These are phyloP conservation scores for Ceratonia siliqua DNA, from an alignment of 306 rosid genomes.

Conservation along the genomic window DNA sequence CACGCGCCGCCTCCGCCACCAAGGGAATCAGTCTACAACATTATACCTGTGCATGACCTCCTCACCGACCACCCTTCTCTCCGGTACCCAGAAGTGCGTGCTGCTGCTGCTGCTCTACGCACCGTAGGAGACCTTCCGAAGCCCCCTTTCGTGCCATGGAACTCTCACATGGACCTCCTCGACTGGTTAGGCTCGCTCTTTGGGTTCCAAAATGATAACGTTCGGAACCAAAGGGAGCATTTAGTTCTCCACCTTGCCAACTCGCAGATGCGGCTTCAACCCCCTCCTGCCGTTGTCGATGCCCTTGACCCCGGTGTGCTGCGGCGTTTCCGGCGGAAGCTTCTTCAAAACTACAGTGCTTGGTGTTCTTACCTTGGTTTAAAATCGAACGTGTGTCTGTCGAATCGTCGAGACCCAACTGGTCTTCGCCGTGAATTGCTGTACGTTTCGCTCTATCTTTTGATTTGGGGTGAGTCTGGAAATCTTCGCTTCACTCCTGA, in stretches of 20 bases:
- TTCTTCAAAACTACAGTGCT: constrained; percentile 63
- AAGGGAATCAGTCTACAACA: constrained; percentile 54
- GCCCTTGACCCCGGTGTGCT: constrained; percentile 58
- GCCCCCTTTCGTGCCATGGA: constrained; percentile 61
- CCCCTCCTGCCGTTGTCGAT: constrained; percentile 47
- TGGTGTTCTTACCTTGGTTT: constrained; percentile 87
- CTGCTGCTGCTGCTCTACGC: constrained; percentile 75
- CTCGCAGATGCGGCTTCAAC: constrained; percentile 86
- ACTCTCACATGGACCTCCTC: constrained; percentile 63
- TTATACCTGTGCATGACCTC: constrained; percentile 82
- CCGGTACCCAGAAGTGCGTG: constrained; percentile 81
- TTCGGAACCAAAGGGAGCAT: constrained; percentile 89
- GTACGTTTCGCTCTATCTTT: constrained; percentile 65
- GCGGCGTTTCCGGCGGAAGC: constrained; percentile 52
- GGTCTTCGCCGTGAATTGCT: constrained; percentile 66
- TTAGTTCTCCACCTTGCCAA: constrained; percentile 90
- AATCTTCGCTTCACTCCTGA: constrained; percentile 80
- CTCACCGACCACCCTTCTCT: constrained; percentile 80
- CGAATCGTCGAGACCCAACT: constrained; percentile 43
- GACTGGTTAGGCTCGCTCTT: constrained; percentile 77
- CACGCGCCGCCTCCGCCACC: constrained; percentile 32
- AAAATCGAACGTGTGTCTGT: constrained; percentile 45
- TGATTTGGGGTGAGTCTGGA: constrained; percentile 92
- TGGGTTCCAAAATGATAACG: constrained; percentile 86
- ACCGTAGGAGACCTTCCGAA: constrained; percentile 75